phyloP scores from a whole-genome alignment of 2,329 filamentous ascomycete genomes.

The Canariomyces notabilis region DNA sequence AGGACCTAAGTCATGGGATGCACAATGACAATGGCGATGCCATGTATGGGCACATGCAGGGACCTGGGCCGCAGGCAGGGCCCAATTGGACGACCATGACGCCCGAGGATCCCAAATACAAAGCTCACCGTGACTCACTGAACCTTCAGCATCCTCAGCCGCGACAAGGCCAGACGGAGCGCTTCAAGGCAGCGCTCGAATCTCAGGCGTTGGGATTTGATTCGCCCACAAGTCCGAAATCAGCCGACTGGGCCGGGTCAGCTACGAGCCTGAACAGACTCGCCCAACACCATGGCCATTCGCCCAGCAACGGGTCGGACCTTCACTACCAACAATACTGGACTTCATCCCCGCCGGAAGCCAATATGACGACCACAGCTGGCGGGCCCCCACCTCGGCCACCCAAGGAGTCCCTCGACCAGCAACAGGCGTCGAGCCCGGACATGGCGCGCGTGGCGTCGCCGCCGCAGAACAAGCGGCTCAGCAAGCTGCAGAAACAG shows the following conservation, averaged over 20 bases:
- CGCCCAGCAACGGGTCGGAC: constrained; percentile 45
- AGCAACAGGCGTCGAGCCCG: constrained; percentile 24
- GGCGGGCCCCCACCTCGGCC: constrained; percentile 48
- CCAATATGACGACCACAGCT: constrained; percentile 25
- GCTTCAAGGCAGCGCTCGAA: constrained; percentile 69
- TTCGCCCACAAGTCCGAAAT: constrained; percentile 53
- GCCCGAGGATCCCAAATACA: constrained; percentile 70
- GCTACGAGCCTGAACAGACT: constrained; percentile 54
- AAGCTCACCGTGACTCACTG: constrained; percentile 73
- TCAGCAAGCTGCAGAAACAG: constrained; percentile 48
- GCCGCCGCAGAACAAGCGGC: constrained; percentile 42
- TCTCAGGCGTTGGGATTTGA: constrained; percentile 66
- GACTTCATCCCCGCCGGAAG: constrained; percentile 39
- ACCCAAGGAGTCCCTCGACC: constrained; percentile 57
- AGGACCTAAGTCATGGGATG: constrained; percentile 37
- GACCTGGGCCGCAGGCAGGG: constrained; percentile 29
- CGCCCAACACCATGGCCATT: constrained; percentile 38
- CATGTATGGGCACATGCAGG: constrained; percentile 31
- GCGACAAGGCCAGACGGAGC: constrained; percentile 65
- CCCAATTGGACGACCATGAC: constrained; percentile 38
- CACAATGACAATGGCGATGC: constrained; percentile 23
- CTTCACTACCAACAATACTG: constrained; percentile 40
- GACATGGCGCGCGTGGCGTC: constrained; percentile 31
- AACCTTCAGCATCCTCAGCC: constrained; percentile 78
- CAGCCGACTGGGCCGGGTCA: constrained; percentile 59